These are phyloP conservation scores for Xylariaceae sp. DNA, from an alignment of 2,329 filamentous ascomycete species.

Conservation along the genomic window DNA sequence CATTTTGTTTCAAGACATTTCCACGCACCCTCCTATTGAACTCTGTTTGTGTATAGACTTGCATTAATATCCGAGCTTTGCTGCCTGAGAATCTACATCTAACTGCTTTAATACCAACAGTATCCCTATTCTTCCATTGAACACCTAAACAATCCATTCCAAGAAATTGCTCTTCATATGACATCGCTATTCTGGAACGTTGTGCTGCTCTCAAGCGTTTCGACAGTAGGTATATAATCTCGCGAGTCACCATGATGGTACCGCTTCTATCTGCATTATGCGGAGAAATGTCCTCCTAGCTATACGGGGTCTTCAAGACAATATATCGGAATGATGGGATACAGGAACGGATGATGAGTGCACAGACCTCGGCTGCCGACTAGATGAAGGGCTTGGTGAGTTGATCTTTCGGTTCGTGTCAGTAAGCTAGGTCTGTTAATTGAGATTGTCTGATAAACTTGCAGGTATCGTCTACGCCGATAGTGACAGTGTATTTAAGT, in stretches of 20 bases:
- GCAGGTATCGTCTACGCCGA: slow-evolving; percentile 31
- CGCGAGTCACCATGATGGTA: slow-evolving; percentile 28
- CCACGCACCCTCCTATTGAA: too few species aligned
- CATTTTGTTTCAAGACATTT: too few species aligned
- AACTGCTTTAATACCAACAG: too few species aligned
- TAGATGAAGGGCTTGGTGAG: slow-evolving; percentile 40
- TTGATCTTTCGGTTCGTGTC: slow-evolving; percentile 31
- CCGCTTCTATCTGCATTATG: slow-evolving; percentile 26
- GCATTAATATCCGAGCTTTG: too few species aligned
- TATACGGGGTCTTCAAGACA: slow-evolving; percentile 38
- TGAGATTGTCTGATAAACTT: slow-evolving; percentile 3
- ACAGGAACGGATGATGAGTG: slow-evolving; percentile 44
- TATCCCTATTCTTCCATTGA: too few species aligned
- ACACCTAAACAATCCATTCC: background rate
- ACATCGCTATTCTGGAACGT: background rate
- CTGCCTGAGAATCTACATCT: too few species aligned
- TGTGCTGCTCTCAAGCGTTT: background rate
- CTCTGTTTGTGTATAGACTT: too few species aligned
- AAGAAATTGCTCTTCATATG: background rate
- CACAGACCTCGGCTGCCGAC: slow-evolving; percentile 42
- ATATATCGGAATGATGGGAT: slow-evolving; percentile 43
- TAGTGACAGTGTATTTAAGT: slow-evolving; percentile 25
- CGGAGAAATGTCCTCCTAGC: slow-evolving; percentile 31
- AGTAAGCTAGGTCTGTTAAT: slow-evolving; percentile 16
- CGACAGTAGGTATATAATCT: slow-evolving; percentile 25